Evolutionary conservation across 805 yeast species (phyloP).

Genomic region (Zygosaccharomyces gambellarensis): DNA sequence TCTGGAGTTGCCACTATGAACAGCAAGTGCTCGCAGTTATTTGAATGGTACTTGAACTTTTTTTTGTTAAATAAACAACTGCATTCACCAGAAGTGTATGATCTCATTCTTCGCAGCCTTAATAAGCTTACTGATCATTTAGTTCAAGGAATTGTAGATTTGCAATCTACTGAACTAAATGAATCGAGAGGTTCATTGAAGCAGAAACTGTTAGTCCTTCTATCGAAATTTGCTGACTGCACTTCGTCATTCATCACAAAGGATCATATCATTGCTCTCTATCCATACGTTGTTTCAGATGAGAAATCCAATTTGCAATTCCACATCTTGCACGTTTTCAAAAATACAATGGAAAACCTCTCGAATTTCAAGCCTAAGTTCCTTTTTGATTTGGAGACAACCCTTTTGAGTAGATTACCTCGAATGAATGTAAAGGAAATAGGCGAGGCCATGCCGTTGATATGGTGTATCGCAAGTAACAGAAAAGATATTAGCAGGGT

Average conservation of each 20-base stretch:
- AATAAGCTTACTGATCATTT: constrained; percentile 20
- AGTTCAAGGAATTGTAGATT: constrained; percentile 27
- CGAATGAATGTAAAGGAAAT: constrained; percentile 57
- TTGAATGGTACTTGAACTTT: constrained; percentile 46
- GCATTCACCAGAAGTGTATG: constrained; percentile 13
- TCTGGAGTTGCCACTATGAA: constrained; percentile 36
- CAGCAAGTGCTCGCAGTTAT: constrained; percentile 40
- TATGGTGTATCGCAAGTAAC: constrained; percentile 51
- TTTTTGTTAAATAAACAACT: constrained; percentile 36
- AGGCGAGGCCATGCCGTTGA: constrained; percentile 68
- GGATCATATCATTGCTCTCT: constrained; percentile 61
- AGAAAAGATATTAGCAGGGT: constrained; percentile 45
- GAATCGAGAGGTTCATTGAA: not conserved
- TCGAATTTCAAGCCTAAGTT: constrained; percentile 48
- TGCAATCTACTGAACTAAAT: constrained; percentile 31
- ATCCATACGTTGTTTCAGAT: constrained; percentile 57
- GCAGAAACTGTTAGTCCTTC: constrained; percentile 26
- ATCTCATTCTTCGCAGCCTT: constrained; percentile 13
- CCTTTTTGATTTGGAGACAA: constrained; percentile 44
- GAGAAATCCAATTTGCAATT: constrained; percentile 40
- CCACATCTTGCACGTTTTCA: constrained; percentile 51
- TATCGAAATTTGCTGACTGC: constrained; percentile 54
- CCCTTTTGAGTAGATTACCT: constrained; percentile 53
- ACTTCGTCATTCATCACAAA: constrained; percentile 53
- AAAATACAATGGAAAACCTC: constrained; percentile 42